These are phyloP conservation scores for Phytophthora litchii DNA, from an alignment of 352 stramenopile genomes.

Conservation along the genomic window DNA sequence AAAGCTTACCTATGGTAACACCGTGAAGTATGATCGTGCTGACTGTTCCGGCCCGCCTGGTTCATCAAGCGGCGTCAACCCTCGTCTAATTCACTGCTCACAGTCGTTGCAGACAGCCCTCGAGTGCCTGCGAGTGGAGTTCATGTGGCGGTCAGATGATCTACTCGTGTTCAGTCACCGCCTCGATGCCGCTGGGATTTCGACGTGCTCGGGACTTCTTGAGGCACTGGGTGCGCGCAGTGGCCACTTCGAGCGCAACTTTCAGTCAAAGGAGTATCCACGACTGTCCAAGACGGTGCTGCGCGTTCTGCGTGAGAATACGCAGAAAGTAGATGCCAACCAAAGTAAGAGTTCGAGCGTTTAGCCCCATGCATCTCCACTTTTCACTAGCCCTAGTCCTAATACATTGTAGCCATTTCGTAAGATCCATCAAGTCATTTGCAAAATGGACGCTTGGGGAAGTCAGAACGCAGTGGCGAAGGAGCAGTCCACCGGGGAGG, in stretches of 20 bases:
- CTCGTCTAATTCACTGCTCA: slow-evolving; percentile 36
- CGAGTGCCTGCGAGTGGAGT: slow-evolving; percentile 42
- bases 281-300: slow-evolving; percentile 57
- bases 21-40: slow-evolving; percentile 26
- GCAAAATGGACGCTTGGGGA: slow-evolving; percentile 56
- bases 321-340: neutral
- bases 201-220: slow-evolving; percentile 49
- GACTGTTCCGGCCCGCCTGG: neutral
- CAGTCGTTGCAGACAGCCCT: slow-evolving; percentile 34
- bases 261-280: slow-evolving; percentile 55
- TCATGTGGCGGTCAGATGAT: slow-evolving; percentile 47
- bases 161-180: slow-evolving; percentile 38
- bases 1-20: slow-evolving; percentile 16
- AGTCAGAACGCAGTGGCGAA: slow-evolving; percentile 22
- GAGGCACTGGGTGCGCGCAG: slow-evolving; percentile 33
- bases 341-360: neutral
- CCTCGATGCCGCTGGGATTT: slow-evolving; percentile 47
- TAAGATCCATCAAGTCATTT: slow-evolving; percentile 22
- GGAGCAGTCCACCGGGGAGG: slow-evolving; percentile 30
- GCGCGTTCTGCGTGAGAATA: slow-evolving; percentile 29
- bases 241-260: slow-evolving; percentile 47
- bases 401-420: slow-evolving; percentile 23
- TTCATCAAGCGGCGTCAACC: neutral
- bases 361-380: too few relatives aligned
- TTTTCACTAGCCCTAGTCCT: neutral